These are phyloP conservation scores for Aquilaria sinensis DNA, from an alignment of 345 rosid genomes.

Conservation along the genomic window DNA sequence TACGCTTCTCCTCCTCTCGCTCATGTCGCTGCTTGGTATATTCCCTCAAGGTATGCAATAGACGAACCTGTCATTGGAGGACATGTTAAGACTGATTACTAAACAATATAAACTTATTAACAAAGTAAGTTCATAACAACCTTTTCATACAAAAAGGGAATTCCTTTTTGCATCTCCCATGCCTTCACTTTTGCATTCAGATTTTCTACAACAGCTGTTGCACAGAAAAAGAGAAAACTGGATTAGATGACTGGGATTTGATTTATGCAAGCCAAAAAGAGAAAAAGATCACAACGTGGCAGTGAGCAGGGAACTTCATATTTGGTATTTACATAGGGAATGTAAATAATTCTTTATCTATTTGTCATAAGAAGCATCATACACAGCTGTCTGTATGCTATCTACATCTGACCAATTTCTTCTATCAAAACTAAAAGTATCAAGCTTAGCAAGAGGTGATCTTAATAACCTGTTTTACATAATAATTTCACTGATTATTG, in stretches of 20 bases:
- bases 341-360: too few species aligned
- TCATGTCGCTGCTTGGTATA: conserved; percentile 37
- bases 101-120: conserved; percentile 2
- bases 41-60: conserved; percentile 52
- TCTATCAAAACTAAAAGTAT: too few species aligned
- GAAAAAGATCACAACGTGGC: too few species aligned
- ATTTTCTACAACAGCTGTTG: conserved; percentile 51
- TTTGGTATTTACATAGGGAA: too few species aligned
- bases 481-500: too few species aligned
- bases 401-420: too few species aligned
- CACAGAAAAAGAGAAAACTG: conserved; percentile 6
- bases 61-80: conserved; percentile 40
- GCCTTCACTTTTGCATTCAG: conserved; percentile 57
- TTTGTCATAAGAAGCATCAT: too few species aligned
- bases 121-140: conserved; percentile 23
- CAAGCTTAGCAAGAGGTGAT: too few species aligned
- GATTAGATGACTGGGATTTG: neutral
- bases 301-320: too few species aligned
- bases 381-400: too few species aligned
- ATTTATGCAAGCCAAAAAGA: too few species aligned
- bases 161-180: conserved; percentile 72
- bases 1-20: conserved; percentile 83
- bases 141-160: conserved; percentile 69
- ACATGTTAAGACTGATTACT: conserved; percentile 9
- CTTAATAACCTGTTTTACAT: too few species aligned